These are phyloP conservation scores for Pichia gijzeniarum DNA, from an alignment of 805 yeast genomes.

Conservation along the genomic window DNA sequence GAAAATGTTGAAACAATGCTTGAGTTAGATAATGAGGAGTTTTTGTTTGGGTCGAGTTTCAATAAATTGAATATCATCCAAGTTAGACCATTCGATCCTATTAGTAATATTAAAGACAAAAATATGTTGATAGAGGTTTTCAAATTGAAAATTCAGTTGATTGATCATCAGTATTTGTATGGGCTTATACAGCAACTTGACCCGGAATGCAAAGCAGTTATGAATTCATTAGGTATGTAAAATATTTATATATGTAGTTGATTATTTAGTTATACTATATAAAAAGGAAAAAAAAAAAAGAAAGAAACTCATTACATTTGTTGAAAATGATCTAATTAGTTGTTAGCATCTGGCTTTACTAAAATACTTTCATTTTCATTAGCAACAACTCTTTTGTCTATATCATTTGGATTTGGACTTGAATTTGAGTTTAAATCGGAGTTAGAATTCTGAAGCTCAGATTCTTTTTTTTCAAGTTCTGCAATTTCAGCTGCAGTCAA, in stretches of 20 bases:
- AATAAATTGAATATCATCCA: conserved; percentile 65
- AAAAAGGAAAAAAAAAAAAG: background rate
- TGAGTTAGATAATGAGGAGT: conserved; percentile 51
- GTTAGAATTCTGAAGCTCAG: background rate
- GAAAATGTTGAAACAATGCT: conserved; percentile 44
- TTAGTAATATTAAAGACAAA: conserved; percentile 38
- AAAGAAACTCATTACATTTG: background rate
- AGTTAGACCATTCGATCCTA: conserved; percentile 63
- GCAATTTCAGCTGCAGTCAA: conserved; percentile 91
- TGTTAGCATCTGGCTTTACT: too few species aligned
- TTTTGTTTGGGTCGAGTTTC: conserved; percentile 79
- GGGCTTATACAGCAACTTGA: conserved; percentile 4
- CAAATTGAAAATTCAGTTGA: conserved; percentile 16
- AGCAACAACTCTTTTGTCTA: background rate
- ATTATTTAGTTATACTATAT: background rate
- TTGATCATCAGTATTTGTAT: conserved; percentile 3
- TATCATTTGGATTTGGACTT: background rate
- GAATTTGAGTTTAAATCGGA: background rate
- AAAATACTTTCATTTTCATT: background rate
- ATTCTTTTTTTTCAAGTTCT: conserved; percentile 29
- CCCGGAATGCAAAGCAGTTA: conserved; percentile 6
- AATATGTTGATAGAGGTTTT: conserved; percentile 31
- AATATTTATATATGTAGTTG: background rate
- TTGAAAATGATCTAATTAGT: too few species aligned
- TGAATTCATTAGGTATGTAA: conserved; percentile 5